Evolutionary conservation across 176 grass and related monocot species (phyloP), one percentile per base, ranked within the genome.

Genomic region (Areca catechu): DNA sequence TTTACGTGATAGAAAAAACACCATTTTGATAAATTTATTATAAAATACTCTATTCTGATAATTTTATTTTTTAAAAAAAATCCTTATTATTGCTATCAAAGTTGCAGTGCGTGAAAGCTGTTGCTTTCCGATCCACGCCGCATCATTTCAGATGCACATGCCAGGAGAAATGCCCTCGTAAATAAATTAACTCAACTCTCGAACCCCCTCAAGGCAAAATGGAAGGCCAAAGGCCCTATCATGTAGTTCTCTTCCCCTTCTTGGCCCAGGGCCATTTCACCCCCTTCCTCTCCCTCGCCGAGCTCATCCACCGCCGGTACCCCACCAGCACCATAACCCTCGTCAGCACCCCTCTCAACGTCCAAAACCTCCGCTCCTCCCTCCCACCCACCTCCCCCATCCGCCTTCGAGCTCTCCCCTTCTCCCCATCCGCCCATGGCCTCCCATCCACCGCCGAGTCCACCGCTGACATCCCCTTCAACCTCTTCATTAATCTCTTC

Each of bases 251-350:
- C 62, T 77, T 86, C 58, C 77, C 77, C 7, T 86, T 74, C 64
- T 48, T 81, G 58, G 77, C 73, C 37, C 77, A 77, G 48, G 83
- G 83, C 68, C 83, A 86, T 55, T 50, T 77, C 48, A 72, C 57
- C 55, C 82, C 82, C 25, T 85, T 86, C 67, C 62, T 85, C 50
- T 47, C 69, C 83, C 57, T 80, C 7, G 57, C 68, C 68, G 71
- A 69, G 57, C 72, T 48, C 43, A 53, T 73, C 17, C 53, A 80
- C 43, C 27, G 47, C 22, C 43, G 71, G 3, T 48, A 23, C 16
- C 21, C 30, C 24, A 29, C 55, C 1, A 15, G 22, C 19, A 15
- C 23, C 23, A 16, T 22, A 0, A 24, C 61, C 6, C 34, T 43
- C 34, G 34, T 43, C 7, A 43, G 34, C 10, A 43, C 65, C 21